Base-by-base conservation (phyloP, 306 rosid species). In the Begonia loranthoides region DNA sequence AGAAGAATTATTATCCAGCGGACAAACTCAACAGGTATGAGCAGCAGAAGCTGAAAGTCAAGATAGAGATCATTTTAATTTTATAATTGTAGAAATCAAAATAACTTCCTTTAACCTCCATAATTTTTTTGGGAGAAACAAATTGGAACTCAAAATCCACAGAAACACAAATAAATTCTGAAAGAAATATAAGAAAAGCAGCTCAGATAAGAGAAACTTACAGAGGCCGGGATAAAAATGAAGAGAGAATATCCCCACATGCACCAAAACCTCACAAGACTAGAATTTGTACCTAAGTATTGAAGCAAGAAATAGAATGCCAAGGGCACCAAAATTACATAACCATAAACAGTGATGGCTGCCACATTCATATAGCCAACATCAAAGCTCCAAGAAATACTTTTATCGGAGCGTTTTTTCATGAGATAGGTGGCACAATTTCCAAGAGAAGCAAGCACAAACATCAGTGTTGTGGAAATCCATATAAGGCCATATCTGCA, bases 211-310 rank as follows among this genome's bases (percentile, higher is more conserved):
- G 19, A 64, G 59, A 13, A 59, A 77, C 97, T 85, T 74, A 90
- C 97, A 10, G 94, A 82, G 54, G 90, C 85, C 48, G 65, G 64
- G 61, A 82, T 55, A 70, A 90, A 90, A 64, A 90, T 71, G 76
- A 82, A 66, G 63, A 90, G 95, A 60, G 97, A 90, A 74, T 90
- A 90, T 41, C 97, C 97, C 97, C 97, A 90, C 94, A 90, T 71
- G 67, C 95, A 90, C 97, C 97, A 90, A 65, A 85, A 79, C 50
- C 66, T 77, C 56, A 85, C 51, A 56, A 90, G 94, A 72, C 73
- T 82, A 40, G 87, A 70, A 58, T 70, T 78, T 49, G 95, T 58
- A 55, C 97, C 97, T 81, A 82, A 48, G 57, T 90, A 85, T 61
- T 76, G 87, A 24, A 90, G 94, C 75, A 73, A 68, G 70, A 90